Evolutionary conservation across 441 rosid genomes (phyloP).

Genomic region (Rhodomyrtus psidioides): DNA sequence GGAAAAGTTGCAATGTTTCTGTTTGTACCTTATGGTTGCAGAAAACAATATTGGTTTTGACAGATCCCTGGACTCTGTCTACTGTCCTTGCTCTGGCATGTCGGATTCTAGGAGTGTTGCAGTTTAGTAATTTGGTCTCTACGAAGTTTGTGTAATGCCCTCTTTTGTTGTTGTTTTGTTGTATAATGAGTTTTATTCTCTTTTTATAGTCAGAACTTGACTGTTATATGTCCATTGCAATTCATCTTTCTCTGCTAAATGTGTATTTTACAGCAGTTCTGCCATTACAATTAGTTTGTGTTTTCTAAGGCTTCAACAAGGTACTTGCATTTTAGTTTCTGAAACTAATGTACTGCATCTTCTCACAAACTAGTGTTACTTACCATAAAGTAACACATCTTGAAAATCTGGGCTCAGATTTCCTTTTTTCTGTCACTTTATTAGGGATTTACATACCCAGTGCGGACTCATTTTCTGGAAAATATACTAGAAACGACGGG

Average conservation of each 20-base stretch:
- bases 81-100: background rate
- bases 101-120: background rate
- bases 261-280: background rate
- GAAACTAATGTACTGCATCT: background rate
- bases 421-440: background rate
- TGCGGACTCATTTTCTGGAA: slow-evolving; percentile 67
- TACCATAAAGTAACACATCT: background rate
- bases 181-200: background rate
- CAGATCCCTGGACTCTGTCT: background rate
- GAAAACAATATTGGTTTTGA: background rate
- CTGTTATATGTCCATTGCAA: background rate
- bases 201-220: background rate
- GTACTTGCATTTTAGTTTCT: background rate
- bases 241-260: background rate
- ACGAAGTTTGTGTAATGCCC: background rate
- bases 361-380: background rate
- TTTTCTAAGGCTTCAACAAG: background rate
- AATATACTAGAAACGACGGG: slow-evolving; percentile 64
- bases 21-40: background rate
- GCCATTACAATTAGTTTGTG: background rate
- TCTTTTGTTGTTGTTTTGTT: background rate
- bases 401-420: background rate
- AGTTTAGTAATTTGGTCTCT: background rate
- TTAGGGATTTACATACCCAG: slow-evolving; percentile 79
- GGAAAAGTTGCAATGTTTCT: background rate